phyloP scores from a whole-genome alignment of 768 basidiomycete genomes.

The Trametes cinnabarina region DNA sequence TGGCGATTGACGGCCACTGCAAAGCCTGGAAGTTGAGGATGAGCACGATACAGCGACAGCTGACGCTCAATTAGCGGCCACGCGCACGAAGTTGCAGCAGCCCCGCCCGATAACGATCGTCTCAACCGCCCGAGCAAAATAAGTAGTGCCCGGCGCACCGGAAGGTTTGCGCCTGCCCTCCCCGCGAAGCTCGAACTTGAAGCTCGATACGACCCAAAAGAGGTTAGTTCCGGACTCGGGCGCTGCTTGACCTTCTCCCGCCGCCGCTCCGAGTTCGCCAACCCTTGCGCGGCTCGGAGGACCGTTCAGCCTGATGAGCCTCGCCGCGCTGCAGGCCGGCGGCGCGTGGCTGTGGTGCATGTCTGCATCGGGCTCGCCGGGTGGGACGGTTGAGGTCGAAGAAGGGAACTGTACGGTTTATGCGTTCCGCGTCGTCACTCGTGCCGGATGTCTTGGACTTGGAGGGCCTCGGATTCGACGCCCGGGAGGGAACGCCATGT shows the following conservation, averaged over 20 bases:
- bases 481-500: not conserved
- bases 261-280: too few relatives aligned
- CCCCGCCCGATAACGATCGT: conserved; percentile 1
- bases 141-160: not conserved
- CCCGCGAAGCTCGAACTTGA: conserved; percentile 14
- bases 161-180: conserved; percentile 1
- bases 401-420: too few relatives aligned
- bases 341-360: too few relatives aligned
- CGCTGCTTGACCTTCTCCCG: not conserved
- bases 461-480: not conserved
- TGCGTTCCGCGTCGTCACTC: too few relatives aligned
- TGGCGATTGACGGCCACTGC: too few relatives aligned
- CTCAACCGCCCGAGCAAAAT: not conserved
- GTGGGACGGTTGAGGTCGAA: too few relatives aligned
- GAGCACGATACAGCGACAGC: too few relatives aligned
- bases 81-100: too few relatives aligned
- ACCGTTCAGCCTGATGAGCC: too few relatives aligned
- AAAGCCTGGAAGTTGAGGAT: too few relatives aligned
- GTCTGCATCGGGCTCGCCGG: too few relatives aligned
- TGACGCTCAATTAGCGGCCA: not conserved
- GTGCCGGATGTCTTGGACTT: conserved; percentile 1
- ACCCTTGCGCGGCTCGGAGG: not conserved
- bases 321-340: too few relatives aligned
- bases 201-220: conserved; percentile 9
- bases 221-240: conserved; percentile 2